Percentiles rank a stretch among this genome's conserved stretches.
phyloP scores from a whole-genome alignment of 352 stramenopile genomes.

The Phytophthora brassicae region DNA sequence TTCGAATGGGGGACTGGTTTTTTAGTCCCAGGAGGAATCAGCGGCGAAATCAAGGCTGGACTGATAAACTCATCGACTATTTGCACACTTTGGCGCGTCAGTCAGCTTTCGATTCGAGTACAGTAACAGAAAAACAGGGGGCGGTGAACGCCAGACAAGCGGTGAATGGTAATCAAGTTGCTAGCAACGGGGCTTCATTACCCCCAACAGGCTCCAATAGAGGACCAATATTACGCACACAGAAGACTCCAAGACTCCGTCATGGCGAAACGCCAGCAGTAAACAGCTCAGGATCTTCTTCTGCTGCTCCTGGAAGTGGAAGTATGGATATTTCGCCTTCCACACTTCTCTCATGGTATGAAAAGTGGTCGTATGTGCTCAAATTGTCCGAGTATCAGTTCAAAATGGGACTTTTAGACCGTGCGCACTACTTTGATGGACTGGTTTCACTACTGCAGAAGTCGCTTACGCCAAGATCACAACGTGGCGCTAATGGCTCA shows the following conservation, averaged over 20 bases:
- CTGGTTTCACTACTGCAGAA: constrained; percentile 83
- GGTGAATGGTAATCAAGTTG: constrained; percentile 19
- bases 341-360: constrained; percentile 48
- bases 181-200: constrained; percentile 2
- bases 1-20: constrained; percentile 78
- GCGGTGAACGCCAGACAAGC: constrained; percentile 18
- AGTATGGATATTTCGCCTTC: constrained; percentile 10
- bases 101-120: constrained; percentile 25
- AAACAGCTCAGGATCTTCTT: constrained; percentile 5
- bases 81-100: constrained; percentile 69
- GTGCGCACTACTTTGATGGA: constrained; percentile 78
- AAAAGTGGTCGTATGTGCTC: constrained; percentile 84
- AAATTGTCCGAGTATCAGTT: constrained; percentile 86
- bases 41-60: constrained; percentile 75
- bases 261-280: constrained; percentile 20
- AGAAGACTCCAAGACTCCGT: constrained; percentile 21
- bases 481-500: constrained; percentile 27
- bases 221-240: constrained; percentile 3
- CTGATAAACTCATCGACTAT: constrained; percentile 77
- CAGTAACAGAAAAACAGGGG: constrained; percentile 20
- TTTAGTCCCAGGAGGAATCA: constrained; percentile 75
- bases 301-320: constrained; percentile 9
- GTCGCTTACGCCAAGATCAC: constrained; percentile 54
- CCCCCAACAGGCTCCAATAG: not conserved
- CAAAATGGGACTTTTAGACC: constrained; percentile 70